Evolutionary conservation across 805 yeast genomes (phyloP).

Genomic region (Saccharomycopsis schoenii): DNA sequence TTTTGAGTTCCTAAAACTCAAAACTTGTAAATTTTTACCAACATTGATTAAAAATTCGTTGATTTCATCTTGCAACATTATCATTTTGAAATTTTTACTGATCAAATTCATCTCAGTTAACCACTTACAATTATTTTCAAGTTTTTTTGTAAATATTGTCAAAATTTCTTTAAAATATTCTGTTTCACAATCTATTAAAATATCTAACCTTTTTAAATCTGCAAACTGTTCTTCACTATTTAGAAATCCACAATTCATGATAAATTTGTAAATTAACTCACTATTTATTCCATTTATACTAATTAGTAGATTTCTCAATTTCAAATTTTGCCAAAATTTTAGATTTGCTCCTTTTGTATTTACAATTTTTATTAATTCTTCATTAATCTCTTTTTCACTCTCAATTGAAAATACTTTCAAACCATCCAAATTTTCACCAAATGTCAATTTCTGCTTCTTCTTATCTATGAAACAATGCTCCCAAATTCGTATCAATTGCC

Average conservation of each 20-base stretch:
- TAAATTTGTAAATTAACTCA: neutral
- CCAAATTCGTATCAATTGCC: neutral
- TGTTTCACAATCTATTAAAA: neutral
- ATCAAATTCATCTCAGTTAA: neutral
- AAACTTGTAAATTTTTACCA: neutral
- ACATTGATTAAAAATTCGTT: neutral
- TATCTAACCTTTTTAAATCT: slow-evolving; percentile 4
- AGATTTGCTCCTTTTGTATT: neutral
- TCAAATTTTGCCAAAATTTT: neutral
- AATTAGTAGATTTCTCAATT: neutral
- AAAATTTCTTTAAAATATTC: neutral
- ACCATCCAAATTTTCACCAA: neutral
- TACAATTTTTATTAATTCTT: neutral
- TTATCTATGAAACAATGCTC: neutral
- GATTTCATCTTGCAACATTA: neutral
- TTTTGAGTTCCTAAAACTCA: neutral
- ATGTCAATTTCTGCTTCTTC: neutral
- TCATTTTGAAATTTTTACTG: neutral
- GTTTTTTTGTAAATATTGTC: neutral
- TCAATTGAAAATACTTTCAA: neutral
- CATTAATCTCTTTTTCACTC: neutral
- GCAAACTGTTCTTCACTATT: slow-evolving; percentile 6
- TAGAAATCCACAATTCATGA: neutral
- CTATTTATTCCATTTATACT: neutral
- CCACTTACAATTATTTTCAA: neutral